A percentile compares a stretch with the other conserved stretches of the same genome.
These are phyloP conservation scores for Spinellus fusiger DNA, from an alignment of 192 early-diverging fungal genomes.

Conservation along the genomic window DNA sequence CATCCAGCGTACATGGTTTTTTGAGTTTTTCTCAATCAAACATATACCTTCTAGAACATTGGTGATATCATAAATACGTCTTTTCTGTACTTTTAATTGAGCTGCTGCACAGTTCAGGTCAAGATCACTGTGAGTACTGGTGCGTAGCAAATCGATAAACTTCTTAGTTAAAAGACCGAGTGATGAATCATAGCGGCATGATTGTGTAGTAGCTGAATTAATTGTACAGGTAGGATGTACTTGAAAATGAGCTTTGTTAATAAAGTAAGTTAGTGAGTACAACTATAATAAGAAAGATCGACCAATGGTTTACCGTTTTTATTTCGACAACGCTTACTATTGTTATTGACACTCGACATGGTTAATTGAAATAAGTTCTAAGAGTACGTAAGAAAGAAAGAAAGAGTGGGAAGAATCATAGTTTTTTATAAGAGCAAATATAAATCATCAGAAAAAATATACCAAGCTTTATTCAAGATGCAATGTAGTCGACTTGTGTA, in stretches of 20 bases:
- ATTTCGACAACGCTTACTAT: not conserved
- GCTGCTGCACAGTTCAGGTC: conserved; percentile 55
- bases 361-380: too few species aligned
- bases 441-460: not conserved
- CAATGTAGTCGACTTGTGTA: not conserved
- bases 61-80: conserved; percentile 66
- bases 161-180: conserved; percentile 55
- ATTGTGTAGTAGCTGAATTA: conserved; percentile 1
- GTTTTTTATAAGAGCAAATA: too few species aligned
- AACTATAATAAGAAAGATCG: not conserved
- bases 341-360: too few species aligned
- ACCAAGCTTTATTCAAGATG: not conserved
- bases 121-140: conserved; percentile 42
- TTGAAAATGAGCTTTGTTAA: conserved; percentile 10
- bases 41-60: conserved; percentile 63
- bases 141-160: conserved; percentile 47
- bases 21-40: conserved; percentile 60
- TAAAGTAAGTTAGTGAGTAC: not conserved
- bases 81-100: conserved; percentile 56
- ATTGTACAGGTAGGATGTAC: not conserved
- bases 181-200: conserved; percentile 35
- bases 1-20: conserved; percentile 68
- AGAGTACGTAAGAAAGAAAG: too few species aligned
- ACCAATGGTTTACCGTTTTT: not conserved
- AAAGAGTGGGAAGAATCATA: too few species aligned